Evolutionary conservation across 306 rosid genomes (phyloP), one percentile per base, ranked within the genome.

Genomic region (Glycine soja): DNA sequence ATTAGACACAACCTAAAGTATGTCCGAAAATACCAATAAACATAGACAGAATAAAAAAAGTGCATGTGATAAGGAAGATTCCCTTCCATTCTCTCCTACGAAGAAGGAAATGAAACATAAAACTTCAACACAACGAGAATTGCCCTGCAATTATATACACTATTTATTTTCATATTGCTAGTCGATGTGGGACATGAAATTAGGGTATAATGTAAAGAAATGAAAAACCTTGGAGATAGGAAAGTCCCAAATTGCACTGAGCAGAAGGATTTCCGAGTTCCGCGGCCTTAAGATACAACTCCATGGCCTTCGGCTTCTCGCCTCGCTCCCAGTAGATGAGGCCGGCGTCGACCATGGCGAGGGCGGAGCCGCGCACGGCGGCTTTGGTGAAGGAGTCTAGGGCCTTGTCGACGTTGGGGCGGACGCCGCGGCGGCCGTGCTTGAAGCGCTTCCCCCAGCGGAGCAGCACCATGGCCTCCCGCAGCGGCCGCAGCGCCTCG

Each of bases 341-440:
- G 3, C 99, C 98, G 5, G 98, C 99, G 62, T 93, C 97, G 45
- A 95, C 99, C 98, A 93, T 93, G 3, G 93, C 97, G 66, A 89
- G 70, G 1, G 98, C 79, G 0, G 97, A 93, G 10, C 98, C 99
- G 10, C 81, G 90, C 61, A 86, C 86, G 14, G 90, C 96, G 10
- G 90, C 99, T 80, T 88, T 93, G 69, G 82, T 24, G 75, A 93
- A 95, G 74, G 90, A 86, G 11, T 90, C 86, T 2, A 93, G 89
- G 2, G 99, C 98, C 86, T 95, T 93, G 1, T 84, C 90, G 7
- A 57, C 40, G 73, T 88, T 87, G 3, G 76, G 83, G 1, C 72
- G 71, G 42, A 95, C 89, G 8, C 93, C 93, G 3, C 82, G 83
- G 3, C 70, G 71, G 43, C 97, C 98, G 72, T 95, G 99, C 90